phyloP scores from a whole-genome alignment of 352 stramenopile species.

The Thraustochytrium striatum region DNA sequence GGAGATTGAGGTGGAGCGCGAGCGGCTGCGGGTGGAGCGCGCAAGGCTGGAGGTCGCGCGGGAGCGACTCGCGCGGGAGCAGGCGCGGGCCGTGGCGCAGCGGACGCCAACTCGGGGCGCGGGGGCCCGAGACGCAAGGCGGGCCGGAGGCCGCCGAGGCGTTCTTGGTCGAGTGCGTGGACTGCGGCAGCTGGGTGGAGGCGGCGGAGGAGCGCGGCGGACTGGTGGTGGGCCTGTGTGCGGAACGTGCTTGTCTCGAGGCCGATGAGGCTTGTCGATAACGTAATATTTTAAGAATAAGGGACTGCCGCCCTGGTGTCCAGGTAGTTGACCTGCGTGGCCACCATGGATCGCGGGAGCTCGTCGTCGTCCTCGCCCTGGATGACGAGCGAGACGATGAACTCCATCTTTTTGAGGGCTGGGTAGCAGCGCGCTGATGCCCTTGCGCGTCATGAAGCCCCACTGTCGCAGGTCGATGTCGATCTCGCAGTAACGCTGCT shows the following conservation, averaged over 20 bases:
- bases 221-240: not conserved
- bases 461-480: conserved; percentile 37
- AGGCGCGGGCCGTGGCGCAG: too few species aligned
- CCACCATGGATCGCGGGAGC: conserved; percentile 26
- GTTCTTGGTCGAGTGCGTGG: not conserved
- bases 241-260: not conserved
- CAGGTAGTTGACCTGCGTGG: conserved; percentile 22
- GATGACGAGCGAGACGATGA: conserved; percentile 44
- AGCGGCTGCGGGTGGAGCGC: too few species aligned
- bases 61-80: too few species aligned
- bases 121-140: too few species aligned
- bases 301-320: not conserved
- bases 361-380: conserved; percentile 48
- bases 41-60: too few species aligned
- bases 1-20: too few species aligned
- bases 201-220: not conserved
- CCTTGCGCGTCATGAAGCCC: conserved; percentile 41
- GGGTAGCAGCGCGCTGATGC: conserved; percentile 11
- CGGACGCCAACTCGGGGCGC: too few species aligned
- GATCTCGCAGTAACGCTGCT: conserved; percentile 30
- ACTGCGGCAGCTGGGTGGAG: not conserved
- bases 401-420: conserved; percentile 39
- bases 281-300: not conserved
- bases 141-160: not conserved
- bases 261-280: not conserved